Base-by-base conservation (phyloP, 305 asterid genomes). In the Solanum chacoense region DNA sequence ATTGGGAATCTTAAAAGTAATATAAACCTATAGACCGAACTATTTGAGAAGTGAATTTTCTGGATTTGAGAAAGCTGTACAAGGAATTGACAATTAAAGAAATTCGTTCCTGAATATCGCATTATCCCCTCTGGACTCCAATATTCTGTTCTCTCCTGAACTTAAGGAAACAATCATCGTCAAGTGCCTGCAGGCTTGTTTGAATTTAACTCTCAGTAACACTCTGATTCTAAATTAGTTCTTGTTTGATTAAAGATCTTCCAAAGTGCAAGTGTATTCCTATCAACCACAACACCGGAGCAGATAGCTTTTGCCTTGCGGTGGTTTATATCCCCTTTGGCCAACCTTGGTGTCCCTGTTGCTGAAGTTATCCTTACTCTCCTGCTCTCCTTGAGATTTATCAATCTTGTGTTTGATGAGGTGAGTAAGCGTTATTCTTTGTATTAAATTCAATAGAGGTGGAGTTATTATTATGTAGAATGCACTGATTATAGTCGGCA, bases 261-360 rank as follows among this genome's bases (percentile, higher is more conserved):
- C 91, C 99, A 96, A 94, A 97, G 99, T 91, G 99, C 99, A 32
- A 97, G 99, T 91, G 98, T 97, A 89, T 95, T 97, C 94, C 91
- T 97, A 90, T 93, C 99, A 40, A 97, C 98, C 88, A 97, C 99
- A 85, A 94, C 95, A 7, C 92, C 99, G 1, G 99, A 97, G 96
- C 99, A 97, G 92, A 98, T 97, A 87, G 98, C 98, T 42, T 96
- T 94, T 93, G 93, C 98, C 85, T 90, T 97, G 89, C 96, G 90
- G 92, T 97, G 99, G 98, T 96, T 94, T 91, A 95, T 96, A 90
- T 93, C 88, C 81, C 99, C 99, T 89, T 89, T 95, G 90, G 91
- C 88, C 37, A 91, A 80, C 75, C 69, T 96, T 67, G 98, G 98
- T 59, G 94, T 94, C 80, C 99, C 98, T 20, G 98, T 96, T 87